phyloP scores from a whole-genome alignment of 108 stramenopile species.

The Aurantiochytrium sp. region DNA sequence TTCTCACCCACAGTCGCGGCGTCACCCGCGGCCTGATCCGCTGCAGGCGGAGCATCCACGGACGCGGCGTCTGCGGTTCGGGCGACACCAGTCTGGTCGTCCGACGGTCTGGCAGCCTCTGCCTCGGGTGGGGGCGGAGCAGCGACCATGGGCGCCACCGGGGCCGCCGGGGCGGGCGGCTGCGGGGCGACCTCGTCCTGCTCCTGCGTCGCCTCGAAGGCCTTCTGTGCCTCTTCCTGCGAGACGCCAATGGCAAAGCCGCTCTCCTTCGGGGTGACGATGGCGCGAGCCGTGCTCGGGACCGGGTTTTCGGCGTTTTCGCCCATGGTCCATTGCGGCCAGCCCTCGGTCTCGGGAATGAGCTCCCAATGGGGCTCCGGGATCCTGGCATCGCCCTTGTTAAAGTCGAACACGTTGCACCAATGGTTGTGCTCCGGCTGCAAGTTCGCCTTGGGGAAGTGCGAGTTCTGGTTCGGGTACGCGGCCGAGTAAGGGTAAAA shows the following conservation, averaged over 20 bases:
- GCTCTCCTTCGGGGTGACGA: neutral
- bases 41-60: too few relatives aligned
- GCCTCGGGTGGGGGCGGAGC: neutral
- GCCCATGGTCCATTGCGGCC: neutral
- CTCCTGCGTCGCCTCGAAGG: neutral
- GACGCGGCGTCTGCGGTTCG: too few relatives aligned
- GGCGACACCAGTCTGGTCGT: too few relatives aligned
- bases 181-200: neutral
- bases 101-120: too few relatives aligned
- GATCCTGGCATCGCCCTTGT: slow-evolving; percentile 54
- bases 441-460: slow-evolving; percentile 54
- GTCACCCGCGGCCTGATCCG: too few relatives aligned
- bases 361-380: slow-evolving; percentile 35
- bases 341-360: neutral
- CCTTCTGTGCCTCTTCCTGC: neutral
- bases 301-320: neutral
- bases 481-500: slow-evolving; percentile 40
- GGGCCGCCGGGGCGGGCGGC: neutral
- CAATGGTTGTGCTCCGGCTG: slow-evolving; percentile 58
- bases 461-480: slow-evolving; percentile 37
- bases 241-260: slow-evolving; percentile 25
- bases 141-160: neutral
- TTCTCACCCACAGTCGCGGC: too few relatives aligned
- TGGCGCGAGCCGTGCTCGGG: neutral
- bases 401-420: slow-evolving; percentile 71